Conservation (phyloP, 371 early-diverging fungal species). For the Mortierella sp. region DNA sequence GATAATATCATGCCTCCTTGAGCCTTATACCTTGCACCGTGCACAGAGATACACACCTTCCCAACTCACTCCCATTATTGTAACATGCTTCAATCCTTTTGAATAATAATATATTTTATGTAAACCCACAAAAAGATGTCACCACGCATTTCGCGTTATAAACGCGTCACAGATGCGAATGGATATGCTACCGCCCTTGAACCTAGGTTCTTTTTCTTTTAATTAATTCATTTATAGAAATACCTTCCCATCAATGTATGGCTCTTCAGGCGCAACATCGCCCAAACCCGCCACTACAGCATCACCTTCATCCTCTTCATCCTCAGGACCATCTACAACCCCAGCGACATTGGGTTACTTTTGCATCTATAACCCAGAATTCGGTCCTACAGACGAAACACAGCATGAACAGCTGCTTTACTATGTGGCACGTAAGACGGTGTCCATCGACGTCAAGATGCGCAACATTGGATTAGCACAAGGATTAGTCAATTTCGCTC, state of each 20-base stretch:
- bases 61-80: not conserved
- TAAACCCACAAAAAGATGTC: no score
- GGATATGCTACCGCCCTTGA: no score
- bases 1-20: not conserved
- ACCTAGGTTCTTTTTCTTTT: not conserved
- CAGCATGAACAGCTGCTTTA: constrained; percentile 84
- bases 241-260: constrained; percentile 31
- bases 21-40: not conserved
- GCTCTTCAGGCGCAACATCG: constrained; percentile 26
- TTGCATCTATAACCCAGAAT: constrained; percentile 82
- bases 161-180: not conserved
- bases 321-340: constrained; percentile 35
- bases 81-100: no score
- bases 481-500: constrained; percentile 83
- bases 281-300: constrained; percentile 22
- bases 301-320: constrained; percentile 15
- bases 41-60: not conserved
- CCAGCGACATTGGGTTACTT: constrained; percentile 70
- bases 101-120: no score
- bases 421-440: constrained; percentile 77
- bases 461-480: constrained; percentile 87
- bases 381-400: constrained; percentile 75
- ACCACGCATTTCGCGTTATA: no score
- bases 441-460: constrained; percentile 83
- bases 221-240: not conserved